Percentiles rank a stretch among this genome's conserved stretches.
phyloP scores from a whole-genome alignment of 2,329 filamentous ascomycete genomes.

The Orbilia javanica region DNA sequence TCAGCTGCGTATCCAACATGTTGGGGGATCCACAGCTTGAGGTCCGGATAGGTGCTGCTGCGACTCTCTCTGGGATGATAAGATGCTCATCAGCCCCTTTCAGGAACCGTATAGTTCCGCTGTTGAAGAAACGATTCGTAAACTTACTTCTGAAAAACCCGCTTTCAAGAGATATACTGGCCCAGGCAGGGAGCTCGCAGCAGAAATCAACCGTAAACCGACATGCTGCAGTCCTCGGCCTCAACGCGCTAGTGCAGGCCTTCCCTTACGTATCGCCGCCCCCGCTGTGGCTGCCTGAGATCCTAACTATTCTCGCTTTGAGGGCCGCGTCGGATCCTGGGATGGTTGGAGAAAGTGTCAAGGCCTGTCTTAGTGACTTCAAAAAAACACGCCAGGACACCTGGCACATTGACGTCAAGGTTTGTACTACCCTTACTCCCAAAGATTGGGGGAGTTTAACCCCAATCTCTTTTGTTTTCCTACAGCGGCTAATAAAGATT shows the following conservation, averaged over 20 bases:
- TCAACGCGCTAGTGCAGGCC: slow-evolving; percentile 91
- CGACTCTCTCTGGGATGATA: slow-evolving; percentile 96
- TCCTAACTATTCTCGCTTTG: slow-evolving; percentile 85
- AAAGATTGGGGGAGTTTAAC: slow-evolving; percentile 59
- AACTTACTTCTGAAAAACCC: slow-evolving; percentile 83
- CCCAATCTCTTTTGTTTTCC: background rate
- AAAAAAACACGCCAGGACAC: slow-evolving; percentile 99
- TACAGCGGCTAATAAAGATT: background rate
- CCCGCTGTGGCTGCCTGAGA: slow-evolving; percentile 91
- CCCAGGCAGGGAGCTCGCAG: slow-evolving; percentile 60
- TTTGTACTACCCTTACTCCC: slow-evolving; percentile 66
- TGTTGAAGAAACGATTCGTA: slow-evolving; percentile 83
- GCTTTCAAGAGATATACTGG: slow-evolving; percentile 75
- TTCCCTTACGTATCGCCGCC: slow-evolving; percentile 97
- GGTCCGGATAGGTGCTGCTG: slow-evolving; percentile 90
- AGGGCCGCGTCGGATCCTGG: slow-evolving; percentile 89
- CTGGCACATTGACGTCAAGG: slow-evolving; percentile 98
- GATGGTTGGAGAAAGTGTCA: slow-evolving; percentile 94
- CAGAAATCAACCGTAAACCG: slow-evolving; percentile 71
- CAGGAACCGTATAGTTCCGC: slow-evolving; percentile 80
- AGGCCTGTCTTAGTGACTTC: slow-evolving; percentile 93
- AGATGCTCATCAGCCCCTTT: slow-evolving; percentile 87
- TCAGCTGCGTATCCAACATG: slow-evolving; percentile 96
- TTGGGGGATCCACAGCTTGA: slow-evolving; percentile 90
- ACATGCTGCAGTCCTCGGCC: slow-evolving; percentile 89